Evolutionary conservation across 306 rosid genomes (phyloP), one percentile per base, ranked within the genome.

Genomic region (Mimosa pudica): DNA sequence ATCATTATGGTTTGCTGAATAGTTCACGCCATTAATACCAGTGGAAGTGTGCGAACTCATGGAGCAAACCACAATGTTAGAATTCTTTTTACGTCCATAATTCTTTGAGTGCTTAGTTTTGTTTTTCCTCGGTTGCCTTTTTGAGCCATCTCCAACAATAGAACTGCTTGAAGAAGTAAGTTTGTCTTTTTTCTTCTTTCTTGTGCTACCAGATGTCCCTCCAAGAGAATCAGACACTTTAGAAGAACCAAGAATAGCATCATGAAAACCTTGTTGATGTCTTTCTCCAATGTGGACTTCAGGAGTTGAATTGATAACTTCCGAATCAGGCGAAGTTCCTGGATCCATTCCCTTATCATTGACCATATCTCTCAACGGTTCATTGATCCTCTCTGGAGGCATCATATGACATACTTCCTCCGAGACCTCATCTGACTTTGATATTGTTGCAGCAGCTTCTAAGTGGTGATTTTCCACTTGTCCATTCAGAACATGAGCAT

Each of bases 251-350:
- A 85, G 81, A 80, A 78, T 82, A 17, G 87, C 79, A 78, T 71
- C 80, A 69, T 82, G 89, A 76, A 80, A 70, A 55, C 79, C 89
- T 76, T 87, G 90, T 44, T 84, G 89, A 51, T 85, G 87, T 75
- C 86, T 84, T 77, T 83, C 91, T 63, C 87, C 89, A 51, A 75
- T 85, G 77, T 84, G 95, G 70, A 81, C 86, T 78, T 92, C 97
- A 0, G 90, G 94, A 81, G 78, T 77, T 73, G 89, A 78, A 86
- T 92, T 90, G 73, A 91, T 92, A 76, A 95, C 97, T 92, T 95
- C 98, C 8, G 98, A 95, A 88, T 95, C 98, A 76, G 98, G 98
- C 44, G 98, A 95, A 83, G 98, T 95, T 87, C 95, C 98, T 58
- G 99, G 96, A 83, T 96, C 93, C 86, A 77, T 88, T 79, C 76